A percentile compares a stretch with the other conserved stretches of the same genome.
phyloP scores from a whole-genome alignment of 495 filamentous ascomycete species.

The Aspergillus campestris region DNA sequence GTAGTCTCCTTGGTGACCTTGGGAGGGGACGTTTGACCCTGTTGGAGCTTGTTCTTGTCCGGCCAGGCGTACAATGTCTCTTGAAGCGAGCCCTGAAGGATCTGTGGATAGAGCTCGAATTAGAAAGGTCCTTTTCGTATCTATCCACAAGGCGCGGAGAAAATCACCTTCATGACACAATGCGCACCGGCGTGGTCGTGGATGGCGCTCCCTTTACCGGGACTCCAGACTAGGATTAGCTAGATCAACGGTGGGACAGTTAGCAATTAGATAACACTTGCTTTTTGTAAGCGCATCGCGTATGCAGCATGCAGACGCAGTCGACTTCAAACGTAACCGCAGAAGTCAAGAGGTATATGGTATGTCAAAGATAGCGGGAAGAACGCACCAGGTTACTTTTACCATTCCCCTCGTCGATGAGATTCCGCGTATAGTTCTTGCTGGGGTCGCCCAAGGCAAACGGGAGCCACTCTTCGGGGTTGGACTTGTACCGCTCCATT shows the following conservation, averaged over 20 bases:
- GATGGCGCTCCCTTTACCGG: slow-evolving; percentile 74
- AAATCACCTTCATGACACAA: slow-evolving; percentile 54
- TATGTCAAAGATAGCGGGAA: not conserved
- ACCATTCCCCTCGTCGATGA: slow-evolving; percentile 85
- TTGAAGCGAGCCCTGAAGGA: slow-evolving; percentile 66
- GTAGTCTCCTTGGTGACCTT: slow-evolving; percentile 33
- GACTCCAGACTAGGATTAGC: slow-evolving; percentile 88
- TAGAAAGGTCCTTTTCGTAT: too few relatives aligned
- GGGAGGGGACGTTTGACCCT: slow-evolving; percentile 41
- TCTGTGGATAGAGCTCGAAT: slow-evolving; percentile 19
- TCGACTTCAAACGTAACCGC: not conserved
- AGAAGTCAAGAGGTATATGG: not conserved
- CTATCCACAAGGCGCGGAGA: too few relatives aligned
- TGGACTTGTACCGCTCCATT: slow-evolving; percentile 64
- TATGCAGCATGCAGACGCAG: not conserved
- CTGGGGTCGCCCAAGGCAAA: slow-evolving; percentile 61
- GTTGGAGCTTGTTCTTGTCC: slow-evolving; percentile 34
- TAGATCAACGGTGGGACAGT: slow-evolving; percentile 20
- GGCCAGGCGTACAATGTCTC: slow-evolving; percentile 80
- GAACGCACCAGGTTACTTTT: slow-evolving; percentile 77
- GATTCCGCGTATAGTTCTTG: slow-evolving; percentile 73
- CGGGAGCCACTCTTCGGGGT: slow-evolving; percentile 57
- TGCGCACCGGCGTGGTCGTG: slow-evolving; percentile 86
- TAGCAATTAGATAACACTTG: not conserved
- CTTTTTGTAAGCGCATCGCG: not conserved